phyloP scores from a whole-genome alignment of 2,329 filamentous ascomycete species.

The Fusarium mundagurra region DNA sequence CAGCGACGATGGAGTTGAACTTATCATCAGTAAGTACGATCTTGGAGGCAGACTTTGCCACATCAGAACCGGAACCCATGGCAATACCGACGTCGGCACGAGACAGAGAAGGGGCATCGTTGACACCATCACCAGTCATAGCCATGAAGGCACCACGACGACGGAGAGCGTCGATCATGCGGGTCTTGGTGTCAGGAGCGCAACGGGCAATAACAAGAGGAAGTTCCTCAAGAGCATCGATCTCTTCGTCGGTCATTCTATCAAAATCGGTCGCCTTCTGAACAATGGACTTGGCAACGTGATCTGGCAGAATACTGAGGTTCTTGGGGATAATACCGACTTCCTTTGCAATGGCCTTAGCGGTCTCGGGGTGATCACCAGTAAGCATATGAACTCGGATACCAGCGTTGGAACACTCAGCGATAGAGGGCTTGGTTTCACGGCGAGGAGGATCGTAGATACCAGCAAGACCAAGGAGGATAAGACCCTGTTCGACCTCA shows the following conservation, averaged over 20 bases:
- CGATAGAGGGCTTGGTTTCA: constrained; percentile 79
- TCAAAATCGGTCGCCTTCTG: constrained; percentile 84
- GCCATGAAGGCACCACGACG: constrained; percentile 80
- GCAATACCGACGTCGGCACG: constrained; percentile 87
- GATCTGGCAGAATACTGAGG: constrained; percentile 66
- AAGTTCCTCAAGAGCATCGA: constrained; percentile 78
- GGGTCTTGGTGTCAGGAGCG: constrained; percentile 85
- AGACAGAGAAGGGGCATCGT: constrained; percentile 84
- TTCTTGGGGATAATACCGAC: constrained; percentile 79
- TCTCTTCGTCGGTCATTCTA: constrained; percentile 76
- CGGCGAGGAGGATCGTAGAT: constrained; percentile 88
- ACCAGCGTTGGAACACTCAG: constrained; percentile 75
- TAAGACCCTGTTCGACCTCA: constrained; percentile 73
- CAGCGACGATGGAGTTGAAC: constrained; percentile 85
- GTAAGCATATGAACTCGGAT: constrained; percentile 88
- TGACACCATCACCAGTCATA: constrained; percentile 91
- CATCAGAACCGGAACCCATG: constrained; percentile 89
- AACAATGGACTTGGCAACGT: constrained; percentile 74
- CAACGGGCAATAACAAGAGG: constrained; percentile 87
- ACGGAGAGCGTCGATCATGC: constrained; percentile 90
- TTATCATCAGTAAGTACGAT: constrained; percentile 91
- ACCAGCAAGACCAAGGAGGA: constrained; percentile 82
- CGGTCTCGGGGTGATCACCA: constrained; percentile 82
- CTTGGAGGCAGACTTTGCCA: constrained; percentile 82
- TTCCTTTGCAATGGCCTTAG: constrained; percentile 79